phyloP scores from a whole-genome alignment of 192 early-diverging fungal species.

The Umbelopsis ramanniana region DNA sequence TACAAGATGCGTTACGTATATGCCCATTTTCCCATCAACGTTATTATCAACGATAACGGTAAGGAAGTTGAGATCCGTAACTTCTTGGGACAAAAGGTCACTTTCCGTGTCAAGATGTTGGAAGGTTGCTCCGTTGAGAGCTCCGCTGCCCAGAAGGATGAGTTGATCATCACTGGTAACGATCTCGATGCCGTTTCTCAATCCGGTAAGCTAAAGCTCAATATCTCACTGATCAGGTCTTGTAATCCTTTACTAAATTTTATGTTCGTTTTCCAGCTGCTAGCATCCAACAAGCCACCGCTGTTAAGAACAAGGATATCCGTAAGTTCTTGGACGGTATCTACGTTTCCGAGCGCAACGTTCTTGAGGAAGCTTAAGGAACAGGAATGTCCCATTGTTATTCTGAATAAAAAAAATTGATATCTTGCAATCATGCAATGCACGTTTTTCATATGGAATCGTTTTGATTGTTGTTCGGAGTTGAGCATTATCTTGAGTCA shows the following conservation, averaged over 20 bases:
- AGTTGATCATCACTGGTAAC: conserved; percentile 92
- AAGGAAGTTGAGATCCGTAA: conserved; percentile 94
- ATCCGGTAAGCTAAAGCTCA: conserved; percentile 62
- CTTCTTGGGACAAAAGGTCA: conserved; percentile 96
- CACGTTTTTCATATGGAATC: background rate
- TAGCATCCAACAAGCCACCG: conserved; percentile 91
- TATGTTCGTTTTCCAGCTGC: conserved; percentile 59
- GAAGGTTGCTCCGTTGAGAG: conserved; percentile 81
- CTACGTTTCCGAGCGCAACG: conserved; percentile 47
- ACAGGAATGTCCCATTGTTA: background rate
- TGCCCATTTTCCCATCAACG: conserved; percentile 99
- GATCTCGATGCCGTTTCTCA: conserved; percentile 94
- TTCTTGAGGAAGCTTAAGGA: conserved; percentile 28
- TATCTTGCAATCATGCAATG: background rate
- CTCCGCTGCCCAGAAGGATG: conserved; percentile 91
- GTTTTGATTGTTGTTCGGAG: conserved; percentile 2
- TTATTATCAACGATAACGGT: conserved; percentile 78
- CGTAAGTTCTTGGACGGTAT: conserved; percentile 77
- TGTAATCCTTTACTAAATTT: background rate
- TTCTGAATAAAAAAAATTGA: conserved; percentile 3
- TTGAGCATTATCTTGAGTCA: background rate
- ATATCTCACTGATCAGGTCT: background rate
- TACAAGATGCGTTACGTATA: conserved; percentile 99
- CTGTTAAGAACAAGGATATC: conserved; percentile 99
- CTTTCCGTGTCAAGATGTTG: conserved; percentile 84